These are phyloP conservation scores for Clavaria fumosa DNA, from an alignment of 768 basidiomycete species.

Conservation along the genomic window DNA sequence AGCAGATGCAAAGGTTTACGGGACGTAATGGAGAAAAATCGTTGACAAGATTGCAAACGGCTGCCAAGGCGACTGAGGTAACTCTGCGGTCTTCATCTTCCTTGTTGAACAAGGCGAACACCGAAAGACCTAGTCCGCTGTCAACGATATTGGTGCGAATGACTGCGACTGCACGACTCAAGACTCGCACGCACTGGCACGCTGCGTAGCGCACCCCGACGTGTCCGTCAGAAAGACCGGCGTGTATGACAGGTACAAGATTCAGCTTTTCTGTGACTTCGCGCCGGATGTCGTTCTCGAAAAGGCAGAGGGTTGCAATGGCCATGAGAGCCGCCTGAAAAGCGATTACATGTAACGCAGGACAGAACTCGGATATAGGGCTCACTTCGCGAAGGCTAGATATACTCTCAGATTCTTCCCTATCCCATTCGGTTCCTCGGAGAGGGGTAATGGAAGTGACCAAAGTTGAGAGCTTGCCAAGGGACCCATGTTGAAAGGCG, in stretches of 20 bases:
- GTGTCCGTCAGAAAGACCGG: conserved; percentile 41
- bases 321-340: conserved; percentile 56
- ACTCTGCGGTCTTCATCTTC: conserved; percentile 57
- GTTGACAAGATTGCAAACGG: conserved; percentile 74
- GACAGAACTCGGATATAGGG: background rate
- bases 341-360: conserved; percentile 1
- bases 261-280: conserved; percentile 44
- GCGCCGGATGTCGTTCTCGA: conserved; percentile 57
- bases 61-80: conserved; percentile 50
- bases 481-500: conserved; percentile 55
- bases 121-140: conserved; percentile 55
- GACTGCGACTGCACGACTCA: conserved; percentile 66
- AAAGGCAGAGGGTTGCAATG: conserved; percentile 57
- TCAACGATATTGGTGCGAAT: conserved; percentile 78
- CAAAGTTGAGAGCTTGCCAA: conserved; percentile 37
- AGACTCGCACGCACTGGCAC: conserved; percentile 70
- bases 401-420: conserved; percentile 50
- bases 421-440: conserved; percentile 39
- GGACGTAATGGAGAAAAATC: conserved; percentile 70
- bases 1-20: conserved; percentile 27
- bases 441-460: conserved; percentile 40
- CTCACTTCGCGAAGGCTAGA: conserved; percentile 50
- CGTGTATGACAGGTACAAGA: conserved; percentile 32
- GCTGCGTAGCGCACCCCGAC: conserved; percentile 74
- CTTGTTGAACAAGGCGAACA: conserved; percentile 37